Evolutionary conservation across 257 asterid genomes (phyloP).

Genomic region (Plantago major): DNA sequence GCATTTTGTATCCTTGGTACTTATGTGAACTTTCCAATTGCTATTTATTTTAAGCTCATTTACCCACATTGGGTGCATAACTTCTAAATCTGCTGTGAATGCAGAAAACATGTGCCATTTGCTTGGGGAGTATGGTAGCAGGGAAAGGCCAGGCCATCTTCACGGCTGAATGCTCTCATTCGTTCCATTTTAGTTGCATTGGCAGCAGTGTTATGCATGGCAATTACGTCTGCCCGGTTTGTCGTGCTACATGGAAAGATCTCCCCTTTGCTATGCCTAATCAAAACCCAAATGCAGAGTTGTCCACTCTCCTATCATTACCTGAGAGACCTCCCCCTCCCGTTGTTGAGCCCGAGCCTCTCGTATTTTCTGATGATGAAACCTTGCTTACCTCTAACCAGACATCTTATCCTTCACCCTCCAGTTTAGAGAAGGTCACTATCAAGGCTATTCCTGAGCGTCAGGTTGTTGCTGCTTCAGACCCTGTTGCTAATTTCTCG

Average conservation of each 20-base stretch:
- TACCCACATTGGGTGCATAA: no score
- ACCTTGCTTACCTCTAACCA: slow-evolving; percentile 12
- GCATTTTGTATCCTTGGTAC: no score
- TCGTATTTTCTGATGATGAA: slow-evolving; percentile 24
- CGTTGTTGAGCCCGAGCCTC: slow-evolving; percentile 14
- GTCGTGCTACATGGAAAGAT: slow-evolving; percentile 24
- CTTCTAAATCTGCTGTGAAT: not conserved
- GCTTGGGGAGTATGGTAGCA: slow-evolving; percentile 16
- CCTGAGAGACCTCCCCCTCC: not conserved
- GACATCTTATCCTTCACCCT: not conserved
- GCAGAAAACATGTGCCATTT: slow-evolving; percentile 33
- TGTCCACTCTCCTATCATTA: not conserved
- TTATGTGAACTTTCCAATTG: no score
- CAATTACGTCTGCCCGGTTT: slow-evolving; percentile 27
- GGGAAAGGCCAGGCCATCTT: slow-evolving; percentile 33
- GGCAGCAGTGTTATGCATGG: slow-evolving; percentile 9
- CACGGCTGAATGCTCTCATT: slow-evolving; percentile 31
- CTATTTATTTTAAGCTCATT: no score
- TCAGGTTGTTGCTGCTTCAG: slow-evolving; percentile 20
- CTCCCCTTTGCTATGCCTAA: slow-evolving; percentile 6
- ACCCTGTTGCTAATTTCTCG: slow-evolving; percentile 8
- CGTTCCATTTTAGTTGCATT: slow-evolving; percentile 34
- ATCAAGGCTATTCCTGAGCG: slow-evolving; percentile 26
- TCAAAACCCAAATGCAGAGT: not conserved
- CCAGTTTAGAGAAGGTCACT: slow-evolving; percentile 7